These are phyloP conservation scores for Ottelia alismoides DNA, from an alignment of 106 monocot genomes.

Conservation along the genomic window DNA sequence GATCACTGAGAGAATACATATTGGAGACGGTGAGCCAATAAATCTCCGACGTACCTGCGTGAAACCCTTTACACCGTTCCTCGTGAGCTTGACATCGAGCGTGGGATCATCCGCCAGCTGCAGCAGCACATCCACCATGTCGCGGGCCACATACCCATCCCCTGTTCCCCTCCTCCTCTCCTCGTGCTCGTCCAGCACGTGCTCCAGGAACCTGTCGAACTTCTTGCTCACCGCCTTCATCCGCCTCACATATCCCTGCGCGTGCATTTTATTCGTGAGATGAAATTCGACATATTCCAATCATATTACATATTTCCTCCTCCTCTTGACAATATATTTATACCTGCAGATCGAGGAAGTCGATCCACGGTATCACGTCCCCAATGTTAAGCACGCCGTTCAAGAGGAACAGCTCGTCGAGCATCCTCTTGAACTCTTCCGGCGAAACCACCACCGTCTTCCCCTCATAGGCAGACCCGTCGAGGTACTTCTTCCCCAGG, in stretches of 20 bases:
- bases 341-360: slow-evolving; percentile 56
- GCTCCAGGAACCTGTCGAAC: slow-evolving; percentile 60
- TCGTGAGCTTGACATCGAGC: too few relatives aligned
- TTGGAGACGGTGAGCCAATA: too few relatives aligned
- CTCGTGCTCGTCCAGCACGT: slow-evolving; percentile 69
- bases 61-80: too few relatives aligned
- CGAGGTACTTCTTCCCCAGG: slow-evolving; percentile 51
- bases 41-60: too few relatives aligned
- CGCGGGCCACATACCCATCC: slow-evolving; percentile 23
- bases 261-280: too few relatives aligned
- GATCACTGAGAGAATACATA: too few relatives aligned
- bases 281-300: too few relatives aligned
- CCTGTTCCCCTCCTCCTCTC: slow-evolving; percentile 18
- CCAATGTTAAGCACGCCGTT: slow-evolving; percentile 57
- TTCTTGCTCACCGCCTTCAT: slow-evolving; percentile 60
- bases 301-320: too few relatives aligned
- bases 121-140: slow-evolving; percentile 39
- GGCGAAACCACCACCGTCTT: slow-evolving; percentile 20
- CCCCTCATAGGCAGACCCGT: too few relatives aligned
- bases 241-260: slow-evolving; percentile 54
- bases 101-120: too few relatives aligned
- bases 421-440: slow-evolving; percentile 75
- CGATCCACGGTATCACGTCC: slow-evolving; percentile 46
- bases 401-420: slow-evolving; percentile 72
- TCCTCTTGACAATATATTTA: too few relatives aligned